phyloP scores from a whole-genome alignment of 805 yeast species.

The Candida caryicola region DNA sequence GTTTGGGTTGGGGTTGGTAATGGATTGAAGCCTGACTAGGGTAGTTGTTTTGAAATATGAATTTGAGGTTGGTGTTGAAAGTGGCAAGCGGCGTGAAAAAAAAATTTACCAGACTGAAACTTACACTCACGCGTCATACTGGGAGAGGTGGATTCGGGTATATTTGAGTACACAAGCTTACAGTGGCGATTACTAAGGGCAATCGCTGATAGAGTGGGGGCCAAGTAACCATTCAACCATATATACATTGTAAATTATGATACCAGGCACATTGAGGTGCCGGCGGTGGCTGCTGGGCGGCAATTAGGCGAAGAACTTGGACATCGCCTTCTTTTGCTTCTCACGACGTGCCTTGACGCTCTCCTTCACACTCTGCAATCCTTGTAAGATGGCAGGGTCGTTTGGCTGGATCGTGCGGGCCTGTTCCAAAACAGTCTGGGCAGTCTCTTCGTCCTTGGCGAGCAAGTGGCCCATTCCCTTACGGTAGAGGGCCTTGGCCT shows the following conservation, averaged over 20 bases:
- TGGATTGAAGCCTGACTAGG: not conserved
- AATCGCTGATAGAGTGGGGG: no score
- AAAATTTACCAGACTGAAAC: not conserved
- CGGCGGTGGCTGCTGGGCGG: no score
- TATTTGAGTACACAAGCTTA: not conserved
- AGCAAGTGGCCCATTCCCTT: conserved; percentile 72
- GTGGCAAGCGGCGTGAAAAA: not conserved
- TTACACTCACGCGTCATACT: not conserved
- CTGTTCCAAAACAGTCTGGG: conserved; percentile 59
- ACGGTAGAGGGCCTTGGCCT: conserved; percentile 84
- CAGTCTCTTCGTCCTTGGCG: conserved; percentile 66
- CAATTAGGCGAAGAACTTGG: conserved; percentile 60
- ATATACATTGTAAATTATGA: no score
- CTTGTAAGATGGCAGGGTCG: conserved; percentile 69
- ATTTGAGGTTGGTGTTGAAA: not conserved
- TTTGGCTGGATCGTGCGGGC: conserved; percentile 65
- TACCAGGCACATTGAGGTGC: no score
- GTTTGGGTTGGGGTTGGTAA: not conserved
- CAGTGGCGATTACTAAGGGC: no score
- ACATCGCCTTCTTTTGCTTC: conserved; percentile 70
- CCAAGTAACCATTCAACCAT: no score
- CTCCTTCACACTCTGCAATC: conserved; percentile 57
- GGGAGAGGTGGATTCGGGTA: not conserved
- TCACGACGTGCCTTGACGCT: conserved; percentile 52
- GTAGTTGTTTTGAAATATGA: not conserved